Conservation (phyloP, 2,329 filamentous ascomycete species). For the Graphium sp. region DNA sequence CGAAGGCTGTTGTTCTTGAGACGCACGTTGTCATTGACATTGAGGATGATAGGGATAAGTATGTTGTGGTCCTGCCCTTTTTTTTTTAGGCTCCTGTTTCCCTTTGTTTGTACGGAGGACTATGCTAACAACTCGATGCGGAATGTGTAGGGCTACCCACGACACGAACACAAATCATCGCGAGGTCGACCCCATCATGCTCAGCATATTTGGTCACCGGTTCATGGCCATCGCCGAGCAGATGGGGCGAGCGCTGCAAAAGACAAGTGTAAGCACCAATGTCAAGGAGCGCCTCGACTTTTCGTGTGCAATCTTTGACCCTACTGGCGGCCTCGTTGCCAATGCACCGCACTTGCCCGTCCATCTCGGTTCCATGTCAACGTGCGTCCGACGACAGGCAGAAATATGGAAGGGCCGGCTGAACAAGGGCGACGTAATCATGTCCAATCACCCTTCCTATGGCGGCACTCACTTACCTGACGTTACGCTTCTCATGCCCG, state of each 20-base stretch:
- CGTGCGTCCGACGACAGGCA: slow-evolving; percentile 61
- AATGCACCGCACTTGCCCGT: slow-evolving; percentile 70
- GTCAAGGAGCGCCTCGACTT: slow-evolving; percentile 73
- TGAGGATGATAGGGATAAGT: slow-evolving; percentile 31
- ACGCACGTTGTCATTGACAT: slow-evolving; percentile 86
- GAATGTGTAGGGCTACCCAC: neutral
- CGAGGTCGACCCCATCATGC: slow-evolving; percentile 50
- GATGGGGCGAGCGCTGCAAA: slow-evolving; percentile 66
- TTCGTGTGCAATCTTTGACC: slow-evolving; percentile 66
- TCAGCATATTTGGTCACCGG: slow-evolving; percentile 65
- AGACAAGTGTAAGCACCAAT: slow-evolving; percentile 67
- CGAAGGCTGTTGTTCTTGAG: slow-evolving; percentile 60
- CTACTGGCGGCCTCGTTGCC: slow-evolving; percentile 57
- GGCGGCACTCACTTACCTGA: slow-evolving; percentile 73
- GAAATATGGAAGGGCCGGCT: slow-evolving; percentile 65
- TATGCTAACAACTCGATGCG: neutral
- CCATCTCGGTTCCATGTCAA: slow-evolving; percentile 70
- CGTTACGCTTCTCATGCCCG: slow-evolving; percentile 66
- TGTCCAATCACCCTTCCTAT: slow-evolving; percentile 71
- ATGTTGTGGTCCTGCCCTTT: slow-evolving; percentile 6
- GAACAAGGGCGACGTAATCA: slow-evolving; percentile 63
- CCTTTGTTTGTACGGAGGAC: too few relatives aligned
- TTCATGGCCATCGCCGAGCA: slow-evolving; percentile 82
- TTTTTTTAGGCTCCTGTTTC: too few relatives aligned
- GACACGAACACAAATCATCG: neutral